Percentiles rank a stretch among this genome's conserved stretches.
phyloP scores from a whole-genome alignment of 1,284 basidiomycete genomes.

The Fistulina hepatica region DNA sequence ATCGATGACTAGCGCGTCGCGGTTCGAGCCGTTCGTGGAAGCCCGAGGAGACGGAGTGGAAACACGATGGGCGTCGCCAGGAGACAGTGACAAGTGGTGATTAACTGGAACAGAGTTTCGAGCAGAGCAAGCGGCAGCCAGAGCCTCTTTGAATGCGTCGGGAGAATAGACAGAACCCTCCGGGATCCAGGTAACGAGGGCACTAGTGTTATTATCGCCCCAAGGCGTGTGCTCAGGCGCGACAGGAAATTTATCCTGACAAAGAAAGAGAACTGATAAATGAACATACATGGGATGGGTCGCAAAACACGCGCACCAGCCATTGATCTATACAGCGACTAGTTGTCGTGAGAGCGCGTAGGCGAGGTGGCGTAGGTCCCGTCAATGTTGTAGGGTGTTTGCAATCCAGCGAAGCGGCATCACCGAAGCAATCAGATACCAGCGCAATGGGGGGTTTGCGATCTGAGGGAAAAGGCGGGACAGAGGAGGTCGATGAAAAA shows the following conservation, averaged over 20 bases:
- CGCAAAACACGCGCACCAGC: slow-evolving; percentile 31
- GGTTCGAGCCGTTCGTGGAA: slow-evolving; percentile 16
- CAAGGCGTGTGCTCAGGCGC: slow-evolving; percentile 37
- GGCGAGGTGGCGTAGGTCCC: slow-evolving; percentile 42
- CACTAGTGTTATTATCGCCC: slow-evolving; percentile 25
- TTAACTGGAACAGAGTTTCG: slow-evolving; percentile 9
- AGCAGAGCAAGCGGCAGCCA: slow-evolving; percentile 8
- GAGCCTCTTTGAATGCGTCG: slow-evolving; percentile 22
- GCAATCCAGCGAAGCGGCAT: slow-evolving; percentile 3
- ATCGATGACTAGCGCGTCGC: slow-evolving; percentile 26
- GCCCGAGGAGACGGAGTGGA: slow-evolving; percentile 7
- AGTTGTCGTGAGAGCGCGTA: slow-evolving; percentile 39
- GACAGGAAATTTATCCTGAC: slow-evolving; percentile 21
- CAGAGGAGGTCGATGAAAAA: slow-evolving; percentile 14
- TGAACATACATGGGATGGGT: slow-evolving; percentile 4
- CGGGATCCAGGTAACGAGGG: slow-evolving; percentile 32
- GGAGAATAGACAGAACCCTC: slow-evolving; percentile 42
- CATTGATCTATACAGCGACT: slow-evolving; percentile 38
- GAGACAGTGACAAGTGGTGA: slow-evolving; percentile 14
- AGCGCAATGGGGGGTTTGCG: no score
- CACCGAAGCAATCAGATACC: no score
- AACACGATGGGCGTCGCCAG: slow-evolving; percentile 1
- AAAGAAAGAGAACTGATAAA: slow-evolving; percentile 17
- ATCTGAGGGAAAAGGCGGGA: slow-evolving; percentile 13
- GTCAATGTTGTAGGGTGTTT: slow-evolving; percentile 22